A percentile compares a stretch with the other conserved stretches of the same genome.
Evolutionary conservation across 495 filamentous ascomycete genomes (phyloP).

Genomic region (Staphylotrichum tortipilum): DNA sequence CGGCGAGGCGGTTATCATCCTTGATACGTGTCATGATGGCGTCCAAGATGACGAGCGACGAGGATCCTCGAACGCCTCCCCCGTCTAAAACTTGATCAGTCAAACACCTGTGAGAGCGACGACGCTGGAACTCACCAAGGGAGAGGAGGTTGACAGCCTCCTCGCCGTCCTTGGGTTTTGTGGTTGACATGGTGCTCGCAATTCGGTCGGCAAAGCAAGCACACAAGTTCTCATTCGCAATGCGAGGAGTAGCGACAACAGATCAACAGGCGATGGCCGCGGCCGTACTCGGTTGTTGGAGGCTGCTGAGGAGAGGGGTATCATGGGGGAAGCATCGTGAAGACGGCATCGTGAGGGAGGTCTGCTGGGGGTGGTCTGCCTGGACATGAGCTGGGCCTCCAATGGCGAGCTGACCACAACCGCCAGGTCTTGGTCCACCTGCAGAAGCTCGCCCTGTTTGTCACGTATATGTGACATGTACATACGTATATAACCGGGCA

Average conservation of each 20-base stretch:
- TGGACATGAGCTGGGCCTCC: background rate
- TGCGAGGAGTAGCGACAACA: too few relatives aligned
- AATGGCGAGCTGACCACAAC: background rate
- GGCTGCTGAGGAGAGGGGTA: too few relatives aligned
- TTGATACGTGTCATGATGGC: constrained; percentile 26
- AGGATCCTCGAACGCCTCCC: constrained; percentile 31
- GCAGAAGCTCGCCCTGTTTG: too few relatives aligned
- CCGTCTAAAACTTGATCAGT: constrained; percentile 22
- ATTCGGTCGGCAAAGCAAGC: background rate
- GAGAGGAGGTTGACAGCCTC: constrained; percentile 14
- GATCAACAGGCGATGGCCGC: too few relatives aligned
- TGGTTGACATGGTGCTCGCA: background rate
- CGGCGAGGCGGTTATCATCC: constrained; percentile 2
- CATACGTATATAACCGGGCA: too few relatives aligned
- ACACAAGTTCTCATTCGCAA: too few relatives aligned
- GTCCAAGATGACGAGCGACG: constrained; percentile 27
- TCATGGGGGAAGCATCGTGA: too few relatives aligned
- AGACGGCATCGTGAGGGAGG: too few relatives aligned
- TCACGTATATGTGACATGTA: too few relatives aligned
- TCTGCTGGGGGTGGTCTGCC: background rate
- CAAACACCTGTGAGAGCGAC: background rate
- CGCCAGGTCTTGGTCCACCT: background rate
- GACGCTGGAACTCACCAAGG: constrained; percentile 9
- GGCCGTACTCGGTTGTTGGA: too few relatives aligned
- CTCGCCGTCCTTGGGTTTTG: background rate